Percentiles rank a stretch among this genome's conserved stretches.
These are phyloP conservation scores for Verticillium tricorpus DNA, from an alignment of 2,329 filamentous ascomycete genomes.

Conservation along the genomic window DNA sequence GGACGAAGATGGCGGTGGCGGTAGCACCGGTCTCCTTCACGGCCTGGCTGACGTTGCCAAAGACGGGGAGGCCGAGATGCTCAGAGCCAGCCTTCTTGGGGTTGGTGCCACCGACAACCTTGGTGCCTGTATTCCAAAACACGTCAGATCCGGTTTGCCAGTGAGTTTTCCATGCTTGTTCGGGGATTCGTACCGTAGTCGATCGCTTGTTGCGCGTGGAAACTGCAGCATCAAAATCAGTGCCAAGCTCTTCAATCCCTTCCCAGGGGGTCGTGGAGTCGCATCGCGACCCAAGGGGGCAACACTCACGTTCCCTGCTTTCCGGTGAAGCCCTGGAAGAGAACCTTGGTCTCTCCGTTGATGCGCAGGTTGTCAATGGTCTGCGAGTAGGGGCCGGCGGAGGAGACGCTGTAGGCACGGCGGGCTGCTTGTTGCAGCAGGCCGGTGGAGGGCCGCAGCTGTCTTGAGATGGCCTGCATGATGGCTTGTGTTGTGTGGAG, in stretches of 20 bases:
- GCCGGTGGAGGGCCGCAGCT: constrained; percentile 62
- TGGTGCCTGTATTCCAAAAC: constrained; percentile 64
- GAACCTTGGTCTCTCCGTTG: constrained; percentile 86
- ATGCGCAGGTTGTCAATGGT: constrained; percentile 87
- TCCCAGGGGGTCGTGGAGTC: constrained; percentile 1
- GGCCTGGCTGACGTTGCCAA: constrained; percentile 82
- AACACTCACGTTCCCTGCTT: constrained; percentile 84
- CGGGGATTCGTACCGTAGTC: constrained; percentile 73
- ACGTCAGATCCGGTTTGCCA: constrained; percentile 21
- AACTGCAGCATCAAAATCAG: constrained; percentile 48
- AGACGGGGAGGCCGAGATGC: constrained; percentile 90
- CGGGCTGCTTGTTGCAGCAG: constrained; percentile 59
- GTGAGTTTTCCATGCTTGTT: constrained; percentile 1
- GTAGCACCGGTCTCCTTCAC: constrained; percentile 86
- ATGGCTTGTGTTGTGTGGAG: constrained; percentile 25
- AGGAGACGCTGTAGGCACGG: constrained; percentile 69
- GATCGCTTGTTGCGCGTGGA: constrained; percentile 96
- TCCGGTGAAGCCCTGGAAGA: constrained; percentile 97
- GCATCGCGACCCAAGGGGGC: constrained; percentile 1
- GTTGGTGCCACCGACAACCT: constrained; percentile 97
- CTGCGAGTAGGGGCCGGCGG: constrained; percentile 63
- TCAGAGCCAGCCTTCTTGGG: constrained; percentile 94
- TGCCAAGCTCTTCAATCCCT: neutral
- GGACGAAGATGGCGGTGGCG: constrained; percentile 93
- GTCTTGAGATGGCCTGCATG: constrained; percentile 85